Conservation (phyloP, 2,329 filamentous ascomycete genomes). For the Bipolaris victoriae region DNA sequence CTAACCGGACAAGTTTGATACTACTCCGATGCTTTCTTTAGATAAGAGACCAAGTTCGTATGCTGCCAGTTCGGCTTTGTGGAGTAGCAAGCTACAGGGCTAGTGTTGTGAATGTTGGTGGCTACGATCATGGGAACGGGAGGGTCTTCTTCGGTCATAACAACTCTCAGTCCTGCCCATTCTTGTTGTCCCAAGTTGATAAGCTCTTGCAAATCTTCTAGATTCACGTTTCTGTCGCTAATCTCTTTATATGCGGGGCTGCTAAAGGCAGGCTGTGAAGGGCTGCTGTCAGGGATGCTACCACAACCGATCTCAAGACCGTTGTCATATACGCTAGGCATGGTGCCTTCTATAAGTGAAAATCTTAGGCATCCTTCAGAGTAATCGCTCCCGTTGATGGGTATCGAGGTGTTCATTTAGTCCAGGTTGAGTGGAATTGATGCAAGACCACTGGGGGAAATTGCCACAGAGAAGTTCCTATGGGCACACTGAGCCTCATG, state of each 20-base stretch:
- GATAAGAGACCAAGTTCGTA: slow-evolving; percentile 24
- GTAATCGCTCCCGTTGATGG: slow-evolving; percentile 32
- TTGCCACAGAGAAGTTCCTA: slow-evolving; percentile 22
- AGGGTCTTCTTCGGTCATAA: slow-evolving; percentile 16
- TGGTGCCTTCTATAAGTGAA: slow-evolving; percentile 29
- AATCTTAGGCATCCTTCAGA: slow-evolving; percentile 35
- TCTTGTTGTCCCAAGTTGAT: slow-evolving; percentile 26
- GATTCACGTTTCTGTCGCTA: not conserved
- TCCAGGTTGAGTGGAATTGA: slow-evolving; percentile 34
- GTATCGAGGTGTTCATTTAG: slow-evolving; percentile 26
- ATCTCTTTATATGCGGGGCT: slow-evolving; percentile 31
- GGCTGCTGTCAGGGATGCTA: slow-evolving; percentile 46
- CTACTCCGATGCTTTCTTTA: slow-evolving; percentile 33
- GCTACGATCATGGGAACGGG: slow-evolving; percentile 10
- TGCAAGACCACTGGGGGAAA: slow-evolving; percentile 35
- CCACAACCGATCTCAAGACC: slow-evolving; percentile 51
- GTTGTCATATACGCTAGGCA: slow-evolving; percentile 35
- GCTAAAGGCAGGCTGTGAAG: slow-evolving; percentile 45
- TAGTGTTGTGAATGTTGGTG: slow-evolving; percentile 9
- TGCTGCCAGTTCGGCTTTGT: slow-evolving; percentile 34
- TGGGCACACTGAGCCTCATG: slow-evolving; percentile 25
- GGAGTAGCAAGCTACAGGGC: slow-evolving; percentile 24
- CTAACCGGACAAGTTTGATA: slow-evolving; percentile 12
- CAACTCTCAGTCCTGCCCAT: slow-evolving; percentile 22
- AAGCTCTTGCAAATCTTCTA: slow-evolving; percentile 13